Evolutionary conservation across 257 asterid genomes (phyloP).

Genomic region (Solanum pinnatisectum): DNA sequence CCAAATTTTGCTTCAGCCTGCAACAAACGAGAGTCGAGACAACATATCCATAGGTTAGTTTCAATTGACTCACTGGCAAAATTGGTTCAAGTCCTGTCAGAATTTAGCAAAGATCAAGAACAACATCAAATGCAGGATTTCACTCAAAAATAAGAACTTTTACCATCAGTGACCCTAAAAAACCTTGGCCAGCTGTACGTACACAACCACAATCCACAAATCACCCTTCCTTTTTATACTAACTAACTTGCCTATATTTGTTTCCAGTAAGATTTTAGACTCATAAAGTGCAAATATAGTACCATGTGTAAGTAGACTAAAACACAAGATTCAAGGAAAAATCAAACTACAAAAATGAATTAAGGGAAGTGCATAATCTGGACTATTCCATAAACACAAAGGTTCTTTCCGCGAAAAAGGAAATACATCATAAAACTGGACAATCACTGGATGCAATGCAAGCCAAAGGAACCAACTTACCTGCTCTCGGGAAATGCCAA

Average conservation of each 20-base stretch:
- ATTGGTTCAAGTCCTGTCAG: neutral
- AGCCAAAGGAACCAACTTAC: conserved; percentile 19
- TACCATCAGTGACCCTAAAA: neutral
- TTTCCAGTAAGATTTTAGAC: neutral
- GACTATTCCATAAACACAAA: neutral
- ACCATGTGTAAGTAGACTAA: neutral
- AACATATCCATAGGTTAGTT: neutral
- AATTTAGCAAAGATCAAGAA: neutral
- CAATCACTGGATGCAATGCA: neutral
- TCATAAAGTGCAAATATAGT: neutral
- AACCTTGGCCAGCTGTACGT: neutral
- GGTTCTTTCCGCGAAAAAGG: neutral
- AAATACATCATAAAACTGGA: neutral
- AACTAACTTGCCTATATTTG: neutral
- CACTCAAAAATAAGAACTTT: neutral
- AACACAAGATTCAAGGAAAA: neutral
- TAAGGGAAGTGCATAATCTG: neutral
- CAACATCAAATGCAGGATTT: neutral
- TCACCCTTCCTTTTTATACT: neutral
- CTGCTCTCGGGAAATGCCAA: conserved; percentile 82
- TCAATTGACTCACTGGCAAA: neutral
- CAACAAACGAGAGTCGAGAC: neutral
- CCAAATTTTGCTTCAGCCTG: conserved; percentile 97
- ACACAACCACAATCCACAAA: neutral
- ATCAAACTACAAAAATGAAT: neutral